A percentile compares a stretch with the other conserved stretches of the same genome.
phyloP scores from a whole-genome alignment of 768 basidiomycete genomes.

The Collybia sordida region DNA sequence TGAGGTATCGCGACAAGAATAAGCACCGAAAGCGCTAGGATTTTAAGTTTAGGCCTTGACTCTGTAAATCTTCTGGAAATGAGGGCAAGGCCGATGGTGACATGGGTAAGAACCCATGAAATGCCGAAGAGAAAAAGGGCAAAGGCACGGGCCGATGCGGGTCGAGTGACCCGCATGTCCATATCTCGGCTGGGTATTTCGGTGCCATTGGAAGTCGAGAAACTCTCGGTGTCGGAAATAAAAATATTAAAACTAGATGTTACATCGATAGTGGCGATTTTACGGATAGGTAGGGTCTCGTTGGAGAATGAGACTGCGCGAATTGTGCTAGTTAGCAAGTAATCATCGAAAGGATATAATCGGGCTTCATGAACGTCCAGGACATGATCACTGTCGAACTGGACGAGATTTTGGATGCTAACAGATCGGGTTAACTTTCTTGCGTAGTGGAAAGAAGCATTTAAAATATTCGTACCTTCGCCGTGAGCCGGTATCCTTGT shows the following conservation, averaged over 20 bases:
- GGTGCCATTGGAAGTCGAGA: conserved; percentile 21
- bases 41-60: conserved; percentile 30
- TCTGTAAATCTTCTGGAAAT: conserved; percentile 37
- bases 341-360: conserved; percentile 59
- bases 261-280: conserved; percentile 39
- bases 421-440: background rate
- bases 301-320: conserved; percentile 35
- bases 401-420: conserved; percentile 54
- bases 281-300: conserved; percentile 39
- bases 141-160: conserved; percentile 42
- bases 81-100: conserved; percentile 44
- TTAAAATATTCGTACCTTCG: conserved; percentile 32
- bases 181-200: conserved; percentile 40
- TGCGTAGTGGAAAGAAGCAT: background rate
- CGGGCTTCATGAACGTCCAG: conserved; percentile 54
- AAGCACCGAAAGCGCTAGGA: conserved; percentile 37
- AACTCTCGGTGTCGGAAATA: conserved; percentile 38
- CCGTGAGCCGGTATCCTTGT: conserved; percentile 37
- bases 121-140: conserved; percentile 44
- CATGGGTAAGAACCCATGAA: conserved; percentile 57
- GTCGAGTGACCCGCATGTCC: conserved; percentile 43
- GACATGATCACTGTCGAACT: conserved; percentile 57
- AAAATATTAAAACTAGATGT: conserved; percentile 47
- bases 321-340: conserved; percentile 48
- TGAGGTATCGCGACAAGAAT: conserved; percentile 49